These are phyloP conservation scores for Fraxinus sp. DNA, from an alignment of 305 asterid genomes.

Conservation along the genomic window DNA sequence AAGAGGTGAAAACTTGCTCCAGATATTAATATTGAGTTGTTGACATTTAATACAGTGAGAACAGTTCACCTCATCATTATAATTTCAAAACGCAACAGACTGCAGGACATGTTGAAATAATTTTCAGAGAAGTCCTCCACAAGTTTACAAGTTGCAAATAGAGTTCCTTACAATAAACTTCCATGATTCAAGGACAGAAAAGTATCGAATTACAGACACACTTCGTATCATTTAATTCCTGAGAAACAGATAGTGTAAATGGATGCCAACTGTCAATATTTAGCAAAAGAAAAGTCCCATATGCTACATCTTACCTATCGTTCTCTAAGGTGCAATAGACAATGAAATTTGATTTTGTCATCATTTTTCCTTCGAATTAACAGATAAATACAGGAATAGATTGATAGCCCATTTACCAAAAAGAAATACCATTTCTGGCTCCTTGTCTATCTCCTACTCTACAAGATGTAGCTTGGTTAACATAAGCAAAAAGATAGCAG, in stretches of 20 bases:
- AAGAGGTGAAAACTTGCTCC: not conserved
- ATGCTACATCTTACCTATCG: not conserved
- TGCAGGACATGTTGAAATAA: not conserved
- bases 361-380: not conserved
- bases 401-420: not conserved
- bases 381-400: not conserved
- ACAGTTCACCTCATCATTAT: not conserved
- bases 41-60: not conserved
- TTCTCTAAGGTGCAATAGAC: not conserved
- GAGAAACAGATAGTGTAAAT: not conserved
- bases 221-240: not conserved
- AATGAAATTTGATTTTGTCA: not conserved
- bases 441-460: not conserved
- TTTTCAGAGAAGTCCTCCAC: not conserved
- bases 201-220: not conserved
- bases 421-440: not conserved
- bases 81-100: not conserved
- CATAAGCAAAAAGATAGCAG: conserved; percentile 8
- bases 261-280: not conserved
- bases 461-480: not conserved
- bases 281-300: not conserved
- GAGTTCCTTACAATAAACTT: not conserved
- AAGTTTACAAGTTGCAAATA: not conserved
- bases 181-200: not conserved
- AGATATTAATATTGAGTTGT: not conserved